Evolutionary conservation across 805 yeast genomes (phyloP).

Genomic region (Ogataea haglerorum): DNA sequence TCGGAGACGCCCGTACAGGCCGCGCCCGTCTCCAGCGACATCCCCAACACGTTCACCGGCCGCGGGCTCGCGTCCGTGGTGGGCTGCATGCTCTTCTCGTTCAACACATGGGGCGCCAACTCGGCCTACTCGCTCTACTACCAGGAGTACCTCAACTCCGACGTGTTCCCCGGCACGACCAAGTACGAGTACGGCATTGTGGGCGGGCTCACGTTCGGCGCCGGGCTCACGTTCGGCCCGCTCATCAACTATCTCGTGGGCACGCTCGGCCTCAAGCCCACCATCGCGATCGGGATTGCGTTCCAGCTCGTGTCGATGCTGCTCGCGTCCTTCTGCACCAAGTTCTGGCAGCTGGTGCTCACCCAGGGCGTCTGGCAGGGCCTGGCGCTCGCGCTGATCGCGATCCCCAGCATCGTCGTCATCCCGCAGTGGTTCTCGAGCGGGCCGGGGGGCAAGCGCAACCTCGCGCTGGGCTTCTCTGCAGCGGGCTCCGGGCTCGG

Average conservation of each 20-base stretch:
- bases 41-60: constrained; percentile 67
- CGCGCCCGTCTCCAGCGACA: constrained; percentile 12
- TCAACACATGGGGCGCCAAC: constrained; percentile 73
- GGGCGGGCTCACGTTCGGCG: constrained; percentile 64
- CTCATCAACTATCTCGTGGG: constrained; percentile 45
- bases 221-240: constrained; percentile 50
- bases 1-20: background rate
- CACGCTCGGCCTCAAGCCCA: constrained; percentile 37
- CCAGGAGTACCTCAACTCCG: constrained; percentile 49
- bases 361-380: constrained; percentile 69
- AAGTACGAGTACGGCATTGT: constrained; percentile 60
- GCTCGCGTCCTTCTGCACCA: constrained; percentile 56
- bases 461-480: constrained; percentile 46
- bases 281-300: constrained; percentile 45
- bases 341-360: constrained; percentile 62
- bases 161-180: constrained; percentile 51
- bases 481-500: constrained; percentile 54
- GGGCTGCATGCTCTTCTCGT: constrained; percentile 48
- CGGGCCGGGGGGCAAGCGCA: constrained; percentile 47
- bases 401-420: constrained; percentile 56
- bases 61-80: constrained; percentile 52
- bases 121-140: constrained; percentile 63
- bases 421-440: constrained; percentile 64
- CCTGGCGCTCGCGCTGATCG: constrained; percentile 51
- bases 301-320: constrained; percentile 53